A percentile compares a stretch with the other conserved stretches of the same genome.
phyloP scores from a whole-genome alignment of 768 basidiomycete species.

The Lactarius deliciosus region DNA sequence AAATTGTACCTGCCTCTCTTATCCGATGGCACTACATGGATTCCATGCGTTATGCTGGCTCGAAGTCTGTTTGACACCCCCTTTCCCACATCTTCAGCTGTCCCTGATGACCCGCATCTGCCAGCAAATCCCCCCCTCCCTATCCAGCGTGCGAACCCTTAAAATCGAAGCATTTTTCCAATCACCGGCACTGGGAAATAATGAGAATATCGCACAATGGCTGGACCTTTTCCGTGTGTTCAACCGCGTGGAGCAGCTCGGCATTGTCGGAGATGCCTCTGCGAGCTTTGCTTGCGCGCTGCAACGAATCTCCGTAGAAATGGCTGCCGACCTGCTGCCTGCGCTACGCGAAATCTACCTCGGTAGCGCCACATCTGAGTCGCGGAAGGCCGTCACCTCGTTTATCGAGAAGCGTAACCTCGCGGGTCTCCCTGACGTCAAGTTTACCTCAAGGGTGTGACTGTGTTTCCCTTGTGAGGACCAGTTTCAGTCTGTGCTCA shows the following conservation, averaged over 20 bases:
- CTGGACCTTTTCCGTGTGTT: background rate
- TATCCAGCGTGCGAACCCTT: background rate
- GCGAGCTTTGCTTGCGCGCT: background rate
- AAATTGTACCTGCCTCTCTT: background rate
- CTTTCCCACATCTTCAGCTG: background rate
- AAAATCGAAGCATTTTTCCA: background rate
- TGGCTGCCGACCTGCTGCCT: background rate
- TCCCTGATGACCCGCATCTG: constrained; percentile 1
- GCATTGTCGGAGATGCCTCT: background rate
- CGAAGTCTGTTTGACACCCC: too few relatives aligned
- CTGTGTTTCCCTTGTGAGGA: too few relatives aligned
- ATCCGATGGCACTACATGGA: background rate
- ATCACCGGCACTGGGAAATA: too few relatives aligned
- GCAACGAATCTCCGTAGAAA: background rate
- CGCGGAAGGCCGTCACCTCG: background rate
- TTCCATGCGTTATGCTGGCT: too few relatives aligned
- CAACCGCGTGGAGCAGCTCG: background rate
- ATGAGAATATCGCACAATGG: background rate
- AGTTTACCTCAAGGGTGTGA: too few relatives aligned
- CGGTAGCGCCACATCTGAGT: background rate
- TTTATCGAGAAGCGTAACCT: background rate
- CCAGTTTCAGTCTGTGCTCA: too few relatives aligned
- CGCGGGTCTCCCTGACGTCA: background rate
- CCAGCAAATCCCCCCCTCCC: background rate
- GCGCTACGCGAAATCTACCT: background rate